Conservation (phyloP, 2,329 filamentous ascomycete genomes). For the Trichoderma sp. region DNA sequence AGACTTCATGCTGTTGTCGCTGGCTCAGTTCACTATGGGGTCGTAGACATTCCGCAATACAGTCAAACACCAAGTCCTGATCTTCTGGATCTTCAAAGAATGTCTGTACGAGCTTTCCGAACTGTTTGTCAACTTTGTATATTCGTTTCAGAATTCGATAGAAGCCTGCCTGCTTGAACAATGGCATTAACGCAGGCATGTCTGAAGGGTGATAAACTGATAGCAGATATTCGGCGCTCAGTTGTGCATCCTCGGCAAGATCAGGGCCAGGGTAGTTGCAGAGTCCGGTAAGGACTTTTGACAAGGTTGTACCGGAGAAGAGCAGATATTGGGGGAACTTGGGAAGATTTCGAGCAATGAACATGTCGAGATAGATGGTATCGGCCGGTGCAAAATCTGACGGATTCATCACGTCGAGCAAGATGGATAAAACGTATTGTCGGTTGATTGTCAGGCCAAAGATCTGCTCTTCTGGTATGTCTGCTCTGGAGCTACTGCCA, state of each 20-base stretch:
- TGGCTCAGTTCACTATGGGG: constrained; percentile 62
- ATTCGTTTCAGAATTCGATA: constrained; percentile 89
- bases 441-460: constrained; percentile 76
- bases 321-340: constrained; percentile 97
- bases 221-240: constrained; percentile 94
- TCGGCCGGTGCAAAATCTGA: constrained; percentile 75
- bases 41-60: constrained; percentile 73
- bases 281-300: constrained; percentile 76
- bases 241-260: constrained; percentile 87
- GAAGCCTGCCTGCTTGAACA: constrained; percentile 79
- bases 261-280: constrained; percentile 81
- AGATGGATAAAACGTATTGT: constrained; percentile 88
- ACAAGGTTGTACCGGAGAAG: constrained; percentile 81
- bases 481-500: constrained; percentile 46
- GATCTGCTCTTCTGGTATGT: constrained; percentile 65
- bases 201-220: constrained; percentile 92
- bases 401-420: constrained; percentile 85
- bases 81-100: constrained; percentile 87
- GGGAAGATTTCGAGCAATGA: constrained; percentile 90
- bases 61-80: constrained; percentile 73
- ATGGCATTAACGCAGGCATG: constrained; percentile 70
- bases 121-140: constrained; percentile 78
- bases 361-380: constrained; percentile 97
- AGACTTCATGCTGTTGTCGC: constrained; percentile 73
- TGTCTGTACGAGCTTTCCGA: constrained; percentile 72